These are phyloP conservation scores for Entonaema liquescens DNA, from an alignment of 495 filamentous ascomycete genomes.

Conservation along the genomic window DNA sequence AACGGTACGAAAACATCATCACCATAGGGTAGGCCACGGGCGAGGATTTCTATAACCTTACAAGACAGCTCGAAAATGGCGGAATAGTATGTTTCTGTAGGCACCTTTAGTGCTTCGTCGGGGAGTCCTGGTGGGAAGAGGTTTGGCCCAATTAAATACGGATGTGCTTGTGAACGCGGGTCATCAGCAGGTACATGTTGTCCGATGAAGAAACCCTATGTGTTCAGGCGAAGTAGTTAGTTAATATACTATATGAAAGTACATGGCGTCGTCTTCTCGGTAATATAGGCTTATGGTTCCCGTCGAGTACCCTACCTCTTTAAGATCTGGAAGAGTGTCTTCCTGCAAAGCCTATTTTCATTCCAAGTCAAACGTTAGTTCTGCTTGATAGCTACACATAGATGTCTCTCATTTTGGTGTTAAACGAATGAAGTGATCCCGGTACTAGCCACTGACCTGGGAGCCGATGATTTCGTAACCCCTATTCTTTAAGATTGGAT, in stretches of 20 bases:
- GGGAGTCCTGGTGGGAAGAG: slow-evolving; percentile 52
- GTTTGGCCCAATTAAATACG: slow-evolving; percentile 56
- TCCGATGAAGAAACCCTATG: slow-evolving; percentile 57
- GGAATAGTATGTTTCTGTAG: slow-evolving; percentile 45
- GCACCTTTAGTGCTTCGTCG: slow-evolving; percentile 29
- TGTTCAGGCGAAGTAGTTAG: background rate
- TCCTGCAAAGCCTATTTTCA: slow-evolving; percentile 50
- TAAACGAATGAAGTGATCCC: background rate
- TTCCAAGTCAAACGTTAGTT: slow-evolving; percentile 5
- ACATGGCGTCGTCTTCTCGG: too few species aligned
- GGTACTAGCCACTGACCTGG: slow-evolving; percentile 43
- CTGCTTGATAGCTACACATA: background rate
- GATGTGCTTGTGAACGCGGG: slow-evolving; percentile 48
- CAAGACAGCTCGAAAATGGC: slow-evolving; percentile 46
- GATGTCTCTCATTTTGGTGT: background rate
- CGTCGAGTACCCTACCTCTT: slow-evolving; percentile 36
- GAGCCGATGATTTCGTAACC: slow-evolving; percentile 61
- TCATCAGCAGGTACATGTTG: slow-evolving; percentile 55
- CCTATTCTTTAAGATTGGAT: slow-evolving; percentile 55
- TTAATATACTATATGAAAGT: background rate
- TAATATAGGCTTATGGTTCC: background rate
- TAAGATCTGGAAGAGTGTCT: slow-evolving; percentile 57
- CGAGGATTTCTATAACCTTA: slow-evolving; percentile 50
- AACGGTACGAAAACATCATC: slow-evolving; percentile 54
- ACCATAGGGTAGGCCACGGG: slow-evolving; percentile 51